Evolutionary conservation across 306 rosid species (phyloP).

Genomic region (Castanospermum australe): DNA sequence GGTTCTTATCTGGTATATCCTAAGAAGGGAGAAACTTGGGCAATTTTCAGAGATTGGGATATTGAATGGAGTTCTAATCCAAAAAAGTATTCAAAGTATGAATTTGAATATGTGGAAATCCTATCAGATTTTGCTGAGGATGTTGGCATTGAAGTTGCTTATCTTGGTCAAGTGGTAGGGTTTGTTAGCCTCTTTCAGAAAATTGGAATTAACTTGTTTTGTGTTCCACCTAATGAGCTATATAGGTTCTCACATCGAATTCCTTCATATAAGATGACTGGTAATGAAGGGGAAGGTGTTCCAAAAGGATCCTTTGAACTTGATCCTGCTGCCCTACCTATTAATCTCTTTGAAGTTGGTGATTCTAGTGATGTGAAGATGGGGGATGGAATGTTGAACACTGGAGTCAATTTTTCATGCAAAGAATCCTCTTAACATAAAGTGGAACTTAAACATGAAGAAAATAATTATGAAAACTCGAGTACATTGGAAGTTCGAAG

Average conservation of each 20-base stretch:
- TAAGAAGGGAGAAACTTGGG: constrained; percentile 91
- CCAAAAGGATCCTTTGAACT: constrained; percentile 79
- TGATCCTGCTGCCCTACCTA: constrained; percentile 76
- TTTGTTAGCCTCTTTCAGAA: constrained; percentile 76
- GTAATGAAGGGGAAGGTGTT: constrained; percentile 69
- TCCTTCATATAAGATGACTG: constrained; percentile 78
- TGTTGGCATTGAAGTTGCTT: constrained; percentile 57
- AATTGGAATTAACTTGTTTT: constrained; percentile 31
- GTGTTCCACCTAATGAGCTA: constrained; percentile 54
- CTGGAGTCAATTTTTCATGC: constrained; percentile 10
- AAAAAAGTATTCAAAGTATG: constrained; percentile 34
- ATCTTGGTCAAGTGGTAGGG: constrained; percentile 66
- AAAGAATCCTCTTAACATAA: constrained; percentile 9
- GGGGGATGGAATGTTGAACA: constrained; percentile 17
- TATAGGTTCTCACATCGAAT: constrained; percentile 78
- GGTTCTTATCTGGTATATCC: constrained; percentile 54
- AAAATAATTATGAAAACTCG: constrained; percentile 5
- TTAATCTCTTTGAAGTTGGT: constrained; percentile 28
- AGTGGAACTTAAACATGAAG: constrained; percentile 34
- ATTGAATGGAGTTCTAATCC: constrained; percentile 70
- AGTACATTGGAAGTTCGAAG: constrained; percentile 27
- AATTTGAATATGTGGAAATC: constrained; percentile 66
- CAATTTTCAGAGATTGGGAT: constrained; percentile 82
- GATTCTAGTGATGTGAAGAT: constrained; percentile 25
- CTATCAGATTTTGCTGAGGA: constrained; percentile 51